These are phyloP conservation scores for Quercus bicolor DNA, from an alignment of 306 rosid genomes.

Conservation along the genomic window DNA sequence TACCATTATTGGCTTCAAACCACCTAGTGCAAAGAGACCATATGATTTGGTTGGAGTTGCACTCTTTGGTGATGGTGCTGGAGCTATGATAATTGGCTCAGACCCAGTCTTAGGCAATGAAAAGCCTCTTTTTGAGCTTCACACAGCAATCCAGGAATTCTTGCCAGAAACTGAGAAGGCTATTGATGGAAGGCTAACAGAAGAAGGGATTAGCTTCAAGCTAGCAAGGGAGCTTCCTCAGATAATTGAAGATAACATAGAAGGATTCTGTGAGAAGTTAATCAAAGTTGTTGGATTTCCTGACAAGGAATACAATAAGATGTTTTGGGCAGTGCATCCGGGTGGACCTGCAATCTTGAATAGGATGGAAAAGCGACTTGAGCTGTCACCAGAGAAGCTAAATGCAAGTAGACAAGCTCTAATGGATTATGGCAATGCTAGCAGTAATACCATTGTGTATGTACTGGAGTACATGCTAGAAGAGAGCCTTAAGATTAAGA, in stretches of 20 bases:
- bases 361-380: conserved; percentile 71
- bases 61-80: conserved; percentile 88
- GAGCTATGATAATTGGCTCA: conserved; percentile 76
- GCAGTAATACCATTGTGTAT: conserved; percentile 81
- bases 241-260: conserved; percentile 73
- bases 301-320: conserved; percentile 50
- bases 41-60: conserved; percentile 95
- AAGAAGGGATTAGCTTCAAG: conserved; percentile 86
- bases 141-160: conserved; percentile 66
- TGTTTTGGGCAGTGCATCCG: conserved; percentile 94
- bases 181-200: conserved; percentile 86
- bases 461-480: conserved; percentile 86
- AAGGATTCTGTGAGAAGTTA: conserved; percentile 64
- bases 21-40: conserved; percentile 73
- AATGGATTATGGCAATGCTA: conserved; percentile 85
- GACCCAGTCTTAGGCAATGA: conserved; percentile 47
- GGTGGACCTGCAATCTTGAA: conserved; percentile 91
- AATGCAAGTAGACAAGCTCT: conserved; percentile 72
- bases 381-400: conserved; percentile 69
- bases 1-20: conserved; percentile 85
- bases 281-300: conserved; percentile 41
- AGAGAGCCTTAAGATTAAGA: conserved; percentile 48
- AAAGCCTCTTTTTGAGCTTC: conserved; percentile 81
- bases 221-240: conserved; percentile 82
- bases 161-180: conserved; percentile 66